Evolutionary conservation across 495 filamentous ascomycete genomes (phyloP).

Genomic region (Xylaria palmicola): DNA sequence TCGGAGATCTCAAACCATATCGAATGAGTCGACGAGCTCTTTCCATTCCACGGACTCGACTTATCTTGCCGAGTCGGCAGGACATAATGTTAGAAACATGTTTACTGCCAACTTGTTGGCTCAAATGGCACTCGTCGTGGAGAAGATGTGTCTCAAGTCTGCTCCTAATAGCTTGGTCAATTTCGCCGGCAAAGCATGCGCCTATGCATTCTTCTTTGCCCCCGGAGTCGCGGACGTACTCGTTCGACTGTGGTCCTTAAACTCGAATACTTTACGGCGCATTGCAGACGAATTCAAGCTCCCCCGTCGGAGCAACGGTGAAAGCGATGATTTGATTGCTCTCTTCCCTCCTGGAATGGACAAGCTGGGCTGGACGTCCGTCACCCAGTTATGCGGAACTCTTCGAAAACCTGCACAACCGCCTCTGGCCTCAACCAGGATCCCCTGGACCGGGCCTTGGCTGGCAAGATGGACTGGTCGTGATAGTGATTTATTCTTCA

Average conservation of each 20-base stretch:
- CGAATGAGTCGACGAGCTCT: conserved; percentile 55
- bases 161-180: conserved; percentile 90
- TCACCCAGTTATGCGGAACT: conserved; percentile 58
- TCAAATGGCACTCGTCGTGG: conserved; percentile 86
- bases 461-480: conserved; percentile 80
- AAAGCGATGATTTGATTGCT: conserved; percentile 60
- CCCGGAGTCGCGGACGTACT: conserved; percentile 85
- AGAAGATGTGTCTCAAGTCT: conserved; percentile 85
- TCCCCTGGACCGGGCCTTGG: conserved; percentile 88
- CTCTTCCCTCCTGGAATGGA: conserved; percentile 74
- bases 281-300: conserved; percentile 64
- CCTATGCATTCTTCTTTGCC: conserved; percentile 96
- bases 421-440: conserved; percentile 67
- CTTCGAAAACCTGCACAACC: conserved; percentile 66
- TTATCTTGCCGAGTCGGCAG: conserved; percentile 83
- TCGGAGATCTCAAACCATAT: conserved; percentile 37
- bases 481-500: conserved; percentile 90
- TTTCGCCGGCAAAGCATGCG: conserved; percentile 91
- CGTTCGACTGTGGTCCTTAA: conserved; percentile 77
- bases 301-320: conserved; percentile 44
- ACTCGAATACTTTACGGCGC: conserved; percentile 63
- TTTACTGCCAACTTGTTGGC: conserved; percentile 83
- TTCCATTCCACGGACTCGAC: conserved; percentile 65
- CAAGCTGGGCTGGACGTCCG: conserved; percentile 68
- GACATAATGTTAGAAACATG: conserved; percentile 90